Base-by-base conservation (phyloP, 2,329 filamentous ascomycete genomes). In the Penicillium sp. region DNA sequence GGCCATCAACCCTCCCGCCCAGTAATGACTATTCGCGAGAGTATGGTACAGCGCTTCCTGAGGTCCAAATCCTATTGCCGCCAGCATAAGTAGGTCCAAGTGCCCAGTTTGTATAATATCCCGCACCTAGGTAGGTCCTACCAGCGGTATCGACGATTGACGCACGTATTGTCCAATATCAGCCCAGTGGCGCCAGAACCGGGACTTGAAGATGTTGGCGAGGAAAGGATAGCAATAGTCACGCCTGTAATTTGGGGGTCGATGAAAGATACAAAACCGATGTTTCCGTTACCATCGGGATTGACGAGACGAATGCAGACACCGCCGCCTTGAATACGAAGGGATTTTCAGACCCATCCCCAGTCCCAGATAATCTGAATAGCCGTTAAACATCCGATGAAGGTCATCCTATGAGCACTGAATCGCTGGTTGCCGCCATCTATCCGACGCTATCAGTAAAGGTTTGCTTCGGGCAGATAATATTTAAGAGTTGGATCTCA, bases 391-490 rank as follows among this genome's bases (percentile, higher is more conserved):
- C 76, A 79, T 38, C 79, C 76, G 56, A 80, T 76, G 70, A 87
- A 86, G 0, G 76, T 80, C 19, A 88, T 67, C 60, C 85, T 83
- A 4, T 81, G 78, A 38, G 82, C 83, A 0, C 86, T 89, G 64
- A 84, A 85, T 65, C 90, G 88, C 75, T 91, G 88, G 62, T 82
- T 86, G 26, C 87, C 87, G 61, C 86, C 60, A 26, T 64, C 57
- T 47, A 35, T 51, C 23, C 7, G 17, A 13, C n/a, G 7, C 17
- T 58, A 21, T 58, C 30, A 52, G 47, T 26, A n/a, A 35, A n/a
- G 26, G 17, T 17, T 7, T 31, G 11, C 26, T 26, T 26, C 2
- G 26, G 5, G 26, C 15, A 15, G 9, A n/a, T 19, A n/a, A 30
- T 9, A 30, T 31, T 6, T 49, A 9, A 5, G 17, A 13, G n/a